Evolutionary conservation across 768 basidiomycete genomes (phyloP).

Genomic region (Tulasnella sp.): DNA sequence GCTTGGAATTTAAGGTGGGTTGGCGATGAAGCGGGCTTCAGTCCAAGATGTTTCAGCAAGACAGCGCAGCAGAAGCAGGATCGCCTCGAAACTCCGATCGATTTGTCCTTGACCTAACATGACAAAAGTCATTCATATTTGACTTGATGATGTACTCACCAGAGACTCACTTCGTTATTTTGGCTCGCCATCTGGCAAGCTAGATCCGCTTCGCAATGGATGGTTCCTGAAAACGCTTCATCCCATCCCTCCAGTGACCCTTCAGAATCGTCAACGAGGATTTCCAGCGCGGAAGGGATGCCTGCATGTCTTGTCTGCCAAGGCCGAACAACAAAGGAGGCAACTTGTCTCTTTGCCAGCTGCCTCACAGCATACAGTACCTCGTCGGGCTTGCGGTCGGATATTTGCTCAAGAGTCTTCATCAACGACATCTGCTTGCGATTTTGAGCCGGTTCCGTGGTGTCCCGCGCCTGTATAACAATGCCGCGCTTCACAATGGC

Average conservation of each 20-base stretch:
- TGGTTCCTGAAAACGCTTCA: neutral
- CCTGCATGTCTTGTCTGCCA: too few relatives aligned
- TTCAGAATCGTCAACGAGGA: too few relatives aligned
- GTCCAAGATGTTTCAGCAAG: neutral
- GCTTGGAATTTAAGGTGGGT: neutral
- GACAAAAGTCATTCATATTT: neutral
- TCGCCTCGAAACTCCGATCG: neutral
- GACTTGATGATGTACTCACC: neutral
- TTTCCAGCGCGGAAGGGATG: too few relatives aligned
- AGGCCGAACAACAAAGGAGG: too few relatives aligned
- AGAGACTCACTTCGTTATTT: neutral
- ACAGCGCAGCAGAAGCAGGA: slow-evolving; percentile 9
- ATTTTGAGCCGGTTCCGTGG: too few relatives aligned
- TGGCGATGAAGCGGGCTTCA: neutral
- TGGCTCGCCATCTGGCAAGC: slow-evolving; percentile 5
- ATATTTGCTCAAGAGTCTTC: too few relatives aligned
- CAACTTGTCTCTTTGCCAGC: too few relatives aligned
- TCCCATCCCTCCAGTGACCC: neutral
- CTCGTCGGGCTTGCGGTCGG: too few relatives aligned
- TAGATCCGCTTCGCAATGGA: slow-evolving; percentile 7
- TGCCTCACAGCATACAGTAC: too few relatives aligned
- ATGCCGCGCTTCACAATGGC: too few relatives aligned
- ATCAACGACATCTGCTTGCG: too few relatives aligned
- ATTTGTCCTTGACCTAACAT: neutral
- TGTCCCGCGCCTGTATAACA: too few relatives aligned